Evolutionary conservation across 2,329 filamentous ascomycete species (phyloP), one percentile per base, ranked within the genome.

Genomic region (Apiospora pterosperma): DNA sequence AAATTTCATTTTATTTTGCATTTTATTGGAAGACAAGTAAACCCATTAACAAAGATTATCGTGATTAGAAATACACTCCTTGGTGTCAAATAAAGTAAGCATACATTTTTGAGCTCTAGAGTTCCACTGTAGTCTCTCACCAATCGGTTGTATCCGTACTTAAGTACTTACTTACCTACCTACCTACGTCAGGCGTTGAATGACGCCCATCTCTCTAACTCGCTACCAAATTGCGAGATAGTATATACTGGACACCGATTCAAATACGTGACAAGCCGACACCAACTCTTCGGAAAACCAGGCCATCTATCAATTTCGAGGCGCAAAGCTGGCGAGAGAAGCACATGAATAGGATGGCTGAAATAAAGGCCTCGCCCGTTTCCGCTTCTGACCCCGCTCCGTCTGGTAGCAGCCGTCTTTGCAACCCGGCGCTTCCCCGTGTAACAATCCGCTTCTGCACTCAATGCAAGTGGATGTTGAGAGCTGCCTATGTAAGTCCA

Each of bases 391-490:
- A 21, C 48, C 48, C 48, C 48, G 48, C 48, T 34, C 48, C 48
- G 48, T 55, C 48, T 42, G n/a, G n/a, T 21, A 42, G 41, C 41
- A 42, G 10, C n/a, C n/a, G 16, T 21, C n/a, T 21, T 6, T 7
- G 4, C 28, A 55, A 4, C 48, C 19, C 19, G 14, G 25, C 34
- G 48, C 58, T 92, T 12, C 93, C 93, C 4, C 88, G 93, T 58
- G 84, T 97, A 62, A 89, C 90, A n/a, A 97, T 97, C 73, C 88
- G 90, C 70, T 97, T 92, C 80, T 97, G 94, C 80, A 97, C 92
- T 0, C 93, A 97, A 79, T 97, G 93, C 79, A 92, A 92, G 80
- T 97, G 93, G 93, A 92, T 96, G 86, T 80, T 96, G 12, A 82
- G 93, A 66, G 92, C 93, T 39, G 92, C 92, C 70, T 97, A 96